Base-by-base conservation (phyloP, 306 rosid species). In the Vigna radiata region DNA sequence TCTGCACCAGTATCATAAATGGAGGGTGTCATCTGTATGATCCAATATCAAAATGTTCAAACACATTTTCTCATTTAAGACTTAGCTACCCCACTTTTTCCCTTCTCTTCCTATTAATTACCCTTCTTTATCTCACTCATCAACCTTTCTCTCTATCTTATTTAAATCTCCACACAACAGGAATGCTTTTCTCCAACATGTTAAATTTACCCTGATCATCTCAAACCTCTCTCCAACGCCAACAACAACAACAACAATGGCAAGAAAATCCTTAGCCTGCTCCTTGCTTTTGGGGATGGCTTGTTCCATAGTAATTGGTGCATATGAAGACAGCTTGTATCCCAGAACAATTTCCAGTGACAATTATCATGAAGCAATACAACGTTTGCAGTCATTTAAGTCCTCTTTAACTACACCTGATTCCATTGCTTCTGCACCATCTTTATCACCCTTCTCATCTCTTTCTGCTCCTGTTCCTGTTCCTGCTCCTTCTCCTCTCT, bases 71-170 rank as follows among this genome's bases (percentile, higher is more conserved):
- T 58, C 75, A 68, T 67, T 67, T 76, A 82, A 77, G 82, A 84
- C 90, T 79, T 87, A 76, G 87, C 76, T 86, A 82, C 47, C 48
- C 72, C 47, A 74, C 87, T 78, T 79, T 89, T 91, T 86, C 82
- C 70, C 87, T 82, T 78, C 86, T 79, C 77, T 74, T 63, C 23
- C 46, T 54, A 43, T 54, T 67, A 21, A 44, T 25, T 68, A 29
- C 60, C 77, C 75, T 41, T 80, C 70, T 43, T 23, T 72, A 67
- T 76, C 79, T 73, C 43, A 21, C 50, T 60, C 39, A 36, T 17
- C 36, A 46, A n/a, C 61, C 55, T 81, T 15, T 70, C 52, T 65
- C 37, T 70, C 37, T 21, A 25, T 33, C 80, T 46, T 73, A 53
- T 77, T 23, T 74, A 82, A 43, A 72, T 43, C 67, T 21, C 67